These are phyloP conservation scores for Psidium guajava DNA, from an alignment of 345 rosid species.

Conservation along the genomic window DNA sequence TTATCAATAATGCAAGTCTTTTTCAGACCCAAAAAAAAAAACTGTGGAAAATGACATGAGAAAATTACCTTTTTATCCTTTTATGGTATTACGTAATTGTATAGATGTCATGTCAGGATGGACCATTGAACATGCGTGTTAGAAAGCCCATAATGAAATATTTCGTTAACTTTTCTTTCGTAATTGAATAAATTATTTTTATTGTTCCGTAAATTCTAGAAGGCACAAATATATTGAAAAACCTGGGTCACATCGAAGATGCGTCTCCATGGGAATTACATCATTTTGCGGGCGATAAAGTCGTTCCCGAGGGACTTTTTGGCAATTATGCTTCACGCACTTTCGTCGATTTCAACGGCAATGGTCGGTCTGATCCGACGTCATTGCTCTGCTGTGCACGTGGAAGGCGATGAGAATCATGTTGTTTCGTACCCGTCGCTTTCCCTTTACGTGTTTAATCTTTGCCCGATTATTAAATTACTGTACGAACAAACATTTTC, in stretches of 20 bases:
- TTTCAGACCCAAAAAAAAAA: too few relatives aligned
- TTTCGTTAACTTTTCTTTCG: neutral
- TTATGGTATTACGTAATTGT: neutral
- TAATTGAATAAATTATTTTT: neutral
- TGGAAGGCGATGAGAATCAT: neutral
- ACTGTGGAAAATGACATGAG: neutral
- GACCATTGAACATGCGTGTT: neutral
- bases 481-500: neutral
- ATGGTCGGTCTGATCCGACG: neutral
- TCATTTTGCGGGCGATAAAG: neutral
- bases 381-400: neutral
- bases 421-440: neutral
- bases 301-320: neutral
- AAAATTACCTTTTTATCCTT: neutral
- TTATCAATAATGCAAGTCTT: neutral
- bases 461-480: neutral
- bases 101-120: neutral
- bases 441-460: neutral
- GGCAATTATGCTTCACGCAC: neutral
- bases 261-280: neutral
- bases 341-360: neutral
- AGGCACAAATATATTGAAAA: neutral
- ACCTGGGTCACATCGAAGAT: neutral
- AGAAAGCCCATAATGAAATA: neutral
- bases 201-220: neutral